These are phyloP conservation scores for Fusarium hostae DNA, from an alignment of 2,329 filamentous ascomycete genomes.

Conservation along the genomic window DNA sequence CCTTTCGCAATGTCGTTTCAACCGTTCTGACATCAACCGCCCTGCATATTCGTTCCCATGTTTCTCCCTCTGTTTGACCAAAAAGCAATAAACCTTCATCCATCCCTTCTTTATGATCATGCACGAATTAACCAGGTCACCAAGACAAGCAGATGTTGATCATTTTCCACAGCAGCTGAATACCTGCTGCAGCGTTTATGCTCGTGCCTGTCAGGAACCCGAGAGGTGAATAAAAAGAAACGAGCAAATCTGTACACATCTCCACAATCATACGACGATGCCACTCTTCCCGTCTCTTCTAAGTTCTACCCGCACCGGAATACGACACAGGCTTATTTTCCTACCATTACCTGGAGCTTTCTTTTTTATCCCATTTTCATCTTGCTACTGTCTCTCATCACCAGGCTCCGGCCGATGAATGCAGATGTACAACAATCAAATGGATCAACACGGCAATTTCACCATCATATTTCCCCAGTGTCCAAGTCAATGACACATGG, in stretches of 20 bases:
- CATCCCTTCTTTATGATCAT: slow-evolving; percentile 25
- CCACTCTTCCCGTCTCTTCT: background rate
- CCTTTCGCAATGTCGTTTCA: background rate
- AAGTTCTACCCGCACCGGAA: background rate
- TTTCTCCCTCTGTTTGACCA: slow-evolving; percentile 17
- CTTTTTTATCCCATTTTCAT: background rate
- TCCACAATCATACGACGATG: slow-evolving; percentile 37
- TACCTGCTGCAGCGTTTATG: background rate
- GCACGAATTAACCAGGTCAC: slow-evolving; percentile 23
- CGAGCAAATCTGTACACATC: slow-evolving; percentile 2
- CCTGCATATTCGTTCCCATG: slow-evolving; percentile 13
- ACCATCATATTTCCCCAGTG: background rate
- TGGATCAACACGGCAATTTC: background rate
- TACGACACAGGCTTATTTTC: slow-evolving; percentile 16
- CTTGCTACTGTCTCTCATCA: background rate
- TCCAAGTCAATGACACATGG: background rate
- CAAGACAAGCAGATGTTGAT: slow-evolving; percentile 32
- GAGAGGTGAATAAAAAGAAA: slow-evolving; percentile 2
- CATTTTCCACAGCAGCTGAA: slow-evolving; percentile 17
- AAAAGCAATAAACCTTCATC: slow-evolving; percentile 38
- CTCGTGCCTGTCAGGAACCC: background rate
- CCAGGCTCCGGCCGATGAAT: slow-evolving; percentile 6
- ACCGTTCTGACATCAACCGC: slow-evolving; percentile 3
- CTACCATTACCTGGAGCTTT: background rate
- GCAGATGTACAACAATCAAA: slow-evolving; percentile 7